Conservation (phyloP, 441 rosid species). For the Adansonia gregorii region DNA sequence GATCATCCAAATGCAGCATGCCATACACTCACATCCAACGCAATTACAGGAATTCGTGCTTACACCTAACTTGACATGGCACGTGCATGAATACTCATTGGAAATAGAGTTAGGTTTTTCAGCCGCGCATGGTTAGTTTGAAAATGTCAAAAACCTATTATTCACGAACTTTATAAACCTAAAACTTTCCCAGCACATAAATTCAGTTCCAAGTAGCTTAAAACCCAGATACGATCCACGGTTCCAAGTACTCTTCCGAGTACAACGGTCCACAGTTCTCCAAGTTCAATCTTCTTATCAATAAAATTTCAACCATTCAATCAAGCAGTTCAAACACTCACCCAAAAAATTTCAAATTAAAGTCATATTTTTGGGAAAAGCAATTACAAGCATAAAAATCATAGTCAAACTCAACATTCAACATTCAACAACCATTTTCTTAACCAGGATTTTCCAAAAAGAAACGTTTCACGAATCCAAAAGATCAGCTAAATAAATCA, state of each 20-base stretch:
- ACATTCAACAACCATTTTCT: not conserved
- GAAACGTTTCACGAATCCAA: not conserved
- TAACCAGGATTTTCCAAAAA: not conserved
- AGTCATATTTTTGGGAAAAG: not conserved
- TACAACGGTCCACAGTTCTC: not conserved
- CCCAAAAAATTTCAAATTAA: not conserved
- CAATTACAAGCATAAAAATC: not conserved
- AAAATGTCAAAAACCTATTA: conserved; percentile 4
- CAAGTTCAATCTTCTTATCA: not conserved
- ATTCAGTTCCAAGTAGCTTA: conserved; percentile 16
- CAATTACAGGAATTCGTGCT: not conserved
- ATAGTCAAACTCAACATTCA: conserved; percentile 1
- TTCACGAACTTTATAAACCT: not conserved
- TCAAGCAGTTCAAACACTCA: conserved; percentile 11
- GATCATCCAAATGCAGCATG: not conserved
- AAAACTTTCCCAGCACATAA: not conserved
- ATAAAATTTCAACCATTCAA: not conserved
- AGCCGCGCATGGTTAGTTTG: not conserved
- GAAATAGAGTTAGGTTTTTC: not conserved
- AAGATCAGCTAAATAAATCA: not conserved
- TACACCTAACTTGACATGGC: not conserved
- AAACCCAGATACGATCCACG: not conserved
- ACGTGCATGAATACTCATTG: conserved; percentile 1
- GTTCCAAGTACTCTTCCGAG: not conserved
- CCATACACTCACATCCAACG: not conserved